phyloP scores from a whole-genome alignment of 768 basidiomycete species.

The Solioccasus polychromus region DNA sequence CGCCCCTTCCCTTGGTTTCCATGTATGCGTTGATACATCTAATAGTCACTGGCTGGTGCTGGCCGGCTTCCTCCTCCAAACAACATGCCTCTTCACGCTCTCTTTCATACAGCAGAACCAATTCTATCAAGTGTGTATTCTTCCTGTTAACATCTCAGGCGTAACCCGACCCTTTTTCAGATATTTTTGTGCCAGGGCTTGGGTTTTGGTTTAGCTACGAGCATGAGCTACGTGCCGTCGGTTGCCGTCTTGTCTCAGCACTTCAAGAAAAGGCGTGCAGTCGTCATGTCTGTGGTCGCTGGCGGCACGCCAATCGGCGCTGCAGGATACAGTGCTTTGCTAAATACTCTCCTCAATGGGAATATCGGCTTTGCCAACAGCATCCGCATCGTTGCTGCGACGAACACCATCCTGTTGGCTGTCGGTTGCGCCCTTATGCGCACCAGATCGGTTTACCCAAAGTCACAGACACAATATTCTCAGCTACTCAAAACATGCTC shows the following conservation, averaged over 20 bases:
- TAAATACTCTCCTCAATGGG: conserved; percentile 23
- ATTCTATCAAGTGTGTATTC: conserved; percentile 35
- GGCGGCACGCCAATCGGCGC: conserved; percentile 35
- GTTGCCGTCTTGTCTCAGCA: conserved; percentile 45
- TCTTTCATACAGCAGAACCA: conserved; percentile 38
- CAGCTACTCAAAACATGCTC: conserved; percentile 19
- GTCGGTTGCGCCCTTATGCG: conserved; percentile 34
- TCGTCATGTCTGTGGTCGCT: conserved; percentile 41
- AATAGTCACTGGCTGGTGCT: conserved; percentile 43
- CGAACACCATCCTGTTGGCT: conserved; percentile 37
- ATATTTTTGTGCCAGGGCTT: conserved; percentile 36
- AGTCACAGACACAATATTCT: conserved; percentile 10
- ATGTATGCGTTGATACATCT: background rate
- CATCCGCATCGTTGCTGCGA: conserved; percentile 43
- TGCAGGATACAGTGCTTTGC: conserved; percentile 25
- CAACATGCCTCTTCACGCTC: conserved; percentile 27
- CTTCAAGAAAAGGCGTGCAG: conserved; percentile 37
- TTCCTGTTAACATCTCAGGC: conserved; percentile 7
- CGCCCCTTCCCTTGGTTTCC: background rate
- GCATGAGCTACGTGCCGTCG: conserved; percentile 38
- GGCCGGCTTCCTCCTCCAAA: conserved; percentile 41
- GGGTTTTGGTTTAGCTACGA: conserved; percentile 47
- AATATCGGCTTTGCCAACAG: conserved; percentile 39
- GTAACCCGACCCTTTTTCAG: conserved; percentile 31
- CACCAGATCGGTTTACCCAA: conserved; percentile 35